Evolutionary conservation across 345 rosid species (phyloP).

Genomic region (Ailanthus altissimus): DNA sequence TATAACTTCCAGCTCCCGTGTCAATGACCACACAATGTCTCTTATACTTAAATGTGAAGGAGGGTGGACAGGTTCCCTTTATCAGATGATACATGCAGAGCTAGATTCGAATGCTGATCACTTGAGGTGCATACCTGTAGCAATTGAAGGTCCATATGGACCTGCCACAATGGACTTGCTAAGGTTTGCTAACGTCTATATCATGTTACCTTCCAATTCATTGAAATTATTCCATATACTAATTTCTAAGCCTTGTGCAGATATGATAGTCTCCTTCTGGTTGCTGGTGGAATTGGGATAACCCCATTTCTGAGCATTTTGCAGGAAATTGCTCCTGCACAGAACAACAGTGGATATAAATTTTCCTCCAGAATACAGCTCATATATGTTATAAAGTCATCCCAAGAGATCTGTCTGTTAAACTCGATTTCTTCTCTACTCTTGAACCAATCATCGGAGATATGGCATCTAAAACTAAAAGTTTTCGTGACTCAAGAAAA

Average conservation of each 20-base stretch:
- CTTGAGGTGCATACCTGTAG: conserved; percentile 42
- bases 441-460: conserved; percentile 36
- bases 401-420: conserved; percentile 59
- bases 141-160: conserved; percentile 91
- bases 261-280: conserved; percentile 65
- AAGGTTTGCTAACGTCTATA: conserved; percentile 38
- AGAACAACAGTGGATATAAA: conserved; percentile 36
- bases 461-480: conserved; percentile 50
- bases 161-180: conserved; percentile 62
- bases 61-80: conserved; percentile 64
- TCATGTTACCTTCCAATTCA: not conserved
- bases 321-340: conserved; percentile 51
- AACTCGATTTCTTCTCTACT: conserved; percentile 54
- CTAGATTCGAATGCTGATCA: conserved; percentile 31
- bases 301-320: conserved; percentile 81
- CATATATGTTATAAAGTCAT: conserved; percentile 52
- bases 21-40: conserved; percentile 53
- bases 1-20: conserved; percentile 63
- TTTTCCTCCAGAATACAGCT: conserved; percentile 54
- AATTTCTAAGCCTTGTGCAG: conserved; percentile 41
- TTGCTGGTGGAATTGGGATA: conserved; percentile 86
- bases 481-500: conserved; percentile 70
- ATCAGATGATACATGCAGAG: conserved; percentile 46
- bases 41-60: conserved; percentile 64
- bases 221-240: not conserved